phyloP scores from a whole-genome alignment of 2,329 filamentous ascomycete species.

The Ophiostoma sp. region DNA sequence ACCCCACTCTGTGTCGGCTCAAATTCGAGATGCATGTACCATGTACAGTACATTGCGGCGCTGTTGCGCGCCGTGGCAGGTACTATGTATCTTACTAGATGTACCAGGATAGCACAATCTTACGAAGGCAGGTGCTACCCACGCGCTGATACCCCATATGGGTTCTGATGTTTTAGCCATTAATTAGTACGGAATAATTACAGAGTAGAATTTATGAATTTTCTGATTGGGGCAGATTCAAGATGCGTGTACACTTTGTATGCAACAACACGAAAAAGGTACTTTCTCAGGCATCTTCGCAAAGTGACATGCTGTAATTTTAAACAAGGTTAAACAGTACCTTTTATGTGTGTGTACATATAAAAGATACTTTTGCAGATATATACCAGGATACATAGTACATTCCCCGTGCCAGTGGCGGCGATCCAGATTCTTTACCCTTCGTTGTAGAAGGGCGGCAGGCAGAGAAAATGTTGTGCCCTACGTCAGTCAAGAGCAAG shows the following conservation, averaged over 20 bases:
- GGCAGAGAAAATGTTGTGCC: background rate
- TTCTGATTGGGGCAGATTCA: background rate
- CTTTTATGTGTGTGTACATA: background rate
- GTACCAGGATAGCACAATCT: constrained; percentile 13
- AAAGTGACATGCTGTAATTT: background rate
- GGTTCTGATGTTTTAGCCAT: background rate
- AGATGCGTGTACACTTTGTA: background rate
- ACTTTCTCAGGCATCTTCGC: background rate
- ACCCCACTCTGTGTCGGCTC: background rate
- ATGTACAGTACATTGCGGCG: background rate
- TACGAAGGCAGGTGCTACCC: constrained; percentile 15
- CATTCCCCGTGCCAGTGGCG: background rate
- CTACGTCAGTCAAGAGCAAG: background rate
- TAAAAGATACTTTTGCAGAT: background rate
- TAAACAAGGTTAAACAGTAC: background rate
- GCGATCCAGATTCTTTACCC: background rate
- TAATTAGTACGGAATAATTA: background rate
- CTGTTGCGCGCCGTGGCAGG: background rate
- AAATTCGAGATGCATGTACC: constrained; percentile 8
- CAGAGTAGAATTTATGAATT: too few relatives aligned
- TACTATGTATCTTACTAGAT: background rate
- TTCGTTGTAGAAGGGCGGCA: background rate
- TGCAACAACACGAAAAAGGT: background rate
- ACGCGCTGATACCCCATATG: constrained; percentile 16
- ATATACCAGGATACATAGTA: background rate